Evolutionary conservation across 352 stramenopile genomes (phyloP).

Genomic region (Globisporangium megalacanthum): DNA sequence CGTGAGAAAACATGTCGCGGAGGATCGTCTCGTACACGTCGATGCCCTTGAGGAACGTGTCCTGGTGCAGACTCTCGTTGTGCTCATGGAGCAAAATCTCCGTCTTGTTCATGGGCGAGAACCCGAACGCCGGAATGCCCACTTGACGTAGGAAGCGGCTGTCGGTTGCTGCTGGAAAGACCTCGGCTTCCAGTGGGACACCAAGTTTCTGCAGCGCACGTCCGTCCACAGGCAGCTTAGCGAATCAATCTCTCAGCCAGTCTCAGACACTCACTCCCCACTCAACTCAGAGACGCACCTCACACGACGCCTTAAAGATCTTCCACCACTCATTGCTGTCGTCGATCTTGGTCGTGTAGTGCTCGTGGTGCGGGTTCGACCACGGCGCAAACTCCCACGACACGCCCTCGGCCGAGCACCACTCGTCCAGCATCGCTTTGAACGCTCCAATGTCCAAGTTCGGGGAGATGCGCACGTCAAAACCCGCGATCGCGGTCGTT

Average conservation of each 20-base stretch:
- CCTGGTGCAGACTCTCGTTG: slow-evolving; percentile 92
- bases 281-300: slow-evolving; percentile 8
- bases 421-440: slow-evolving; percentile 80
- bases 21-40: slow-evolving; percentile 66
- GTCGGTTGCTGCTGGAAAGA: slow-evolving; percentile 94
- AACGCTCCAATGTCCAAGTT: slow-evolving; percentile 79
- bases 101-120: slow-evolving; percentile 91
- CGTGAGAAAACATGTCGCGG: slow-evolving; percentile 23
- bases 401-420: slow-evolving; percentile 77
- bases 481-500: slow-evolving; percentile 77
- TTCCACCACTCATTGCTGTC: slow-evolving; percentile 37
- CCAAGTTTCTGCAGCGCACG: slow-evolving; percentile 27
- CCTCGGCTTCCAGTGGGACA: slow-evolving; percentile 62
- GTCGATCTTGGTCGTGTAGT: slow-evolving; percentile 45
- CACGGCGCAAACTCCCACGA: slow-evolving; percentile 58
- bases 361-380: slow-evolving; percentile 37
- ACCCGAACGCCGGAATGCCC: slow-evolving; percentile 91
- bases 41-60: slow-evolving; percentile 90
- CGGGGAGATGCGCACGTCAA: slow-evolving; percentile 93
- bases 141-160: slow-evolving; percentile 87
- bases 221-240: neutral
- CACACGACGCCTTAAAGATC: slow-evolving; percentile 31
- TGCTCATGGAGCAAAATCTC: slow-evolving; percentile 94
- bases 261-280: neutral
- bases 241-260: neutral